A percentile compares a stretch with the other conserved stretches of the same genome.
Evolutionary conservation across 768 basidiomycete species (phyloP).

Genomic region (Rhodotorula sphaerocarpa): DNA sequence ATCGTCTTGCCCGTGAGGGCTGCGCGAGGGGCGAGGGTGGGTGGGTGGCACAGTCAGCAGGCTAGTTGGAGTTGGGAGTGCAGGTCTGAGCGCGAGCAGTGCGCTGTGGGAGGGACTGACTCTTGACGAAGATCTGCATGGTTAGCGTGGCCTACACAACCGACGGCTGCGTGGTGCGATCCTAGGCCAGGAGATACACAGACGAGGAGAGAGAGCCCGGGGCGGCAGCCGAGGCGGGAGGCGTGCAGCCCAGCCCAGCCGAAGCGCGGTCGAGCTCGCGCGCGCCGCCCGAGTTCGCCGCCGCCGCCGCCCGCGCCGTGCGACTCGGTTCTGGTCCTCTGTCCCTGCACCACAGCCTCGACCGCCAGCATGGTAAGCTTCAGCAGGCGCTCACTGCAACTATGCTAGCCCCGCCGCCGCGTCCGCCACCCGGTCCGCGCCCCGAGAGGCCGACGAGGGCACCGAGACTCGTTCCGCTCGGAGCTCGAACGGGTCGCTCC

Average conservation of each 20-base stretch:
- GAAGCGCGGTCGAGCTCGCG: background rate
- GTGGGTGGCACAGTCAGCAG: conserved; percentile 5
- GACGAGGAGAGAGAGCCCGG: background rate
- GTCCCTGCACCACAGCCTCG: too few species aligned
- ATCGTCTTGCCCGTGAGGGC: conserved; percentile 97
- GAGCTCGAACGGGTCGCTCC: too few species aligned
- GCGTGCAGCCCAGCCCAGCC: background rate
- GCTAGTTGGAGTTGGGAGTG: background rate
- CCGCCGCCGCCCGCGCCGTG: background rate
- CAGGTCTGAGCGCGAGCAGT: conserved; percentile 54
- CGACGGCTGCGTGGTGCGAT: conserved; percentile 4
- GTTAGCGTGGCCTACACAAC: conserved; percentile 27
- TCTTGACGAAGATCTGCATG: conserved; percentile 94
- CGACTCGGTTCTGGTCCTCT: background rate
- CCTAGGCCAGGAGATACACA: background rate
- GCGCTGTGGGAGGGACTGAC: conserved; percentile 1
- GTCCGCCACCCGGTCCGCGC: too few species aligned
- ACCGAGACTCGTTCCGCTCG: too few species aligned
- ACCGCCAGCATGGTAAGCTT: too few species aligned
- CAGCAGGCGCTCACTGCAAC: too few species aligned
- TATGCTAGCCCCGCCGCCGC: too few species aligned
- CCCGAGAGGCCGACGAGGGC: too few species aligned
- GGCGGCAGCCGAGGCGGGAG: background rate
- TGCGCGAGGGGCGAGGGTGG: conserved; percentile 43
- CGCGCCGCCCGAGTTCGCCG: background rate